Evolutionary conservation across 768 basidiomycete species (phyloP), one percentile per base, ranked within the genome.

Genomic region (Rhodotorula taiwanensis): DNA sequence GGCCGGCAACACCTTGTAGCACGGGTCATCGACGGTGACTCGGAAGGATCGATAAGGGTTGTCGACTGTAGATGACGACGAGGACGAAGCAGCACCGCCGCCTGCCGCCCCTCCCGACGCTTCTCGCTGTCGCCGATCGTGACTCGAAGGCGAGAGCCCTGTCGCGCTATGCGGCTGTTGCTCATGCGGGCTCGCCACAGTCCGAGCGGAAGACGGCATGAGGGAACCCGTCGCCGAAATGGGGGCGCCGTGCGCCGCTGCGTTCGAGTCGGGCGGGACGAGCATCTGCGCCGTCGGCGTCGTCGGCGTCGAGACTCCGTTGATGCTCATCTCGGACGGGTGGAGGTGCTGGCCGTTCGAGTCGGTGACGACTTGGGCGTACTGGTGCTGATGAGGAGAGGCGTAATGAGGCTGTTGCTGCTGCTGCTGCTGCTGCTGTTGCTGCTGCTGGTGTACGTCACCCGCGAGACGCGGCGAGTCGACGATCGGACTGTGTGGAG

Each of bases 1-100:
- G 0, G 95, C 95, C 3, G 95, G 95, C 21, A 99, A 79, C 27
- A 99, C 95, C 74, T 98, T 98, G 87, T 89, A 98, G 36, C 94
- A 95, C 0, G 95, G 95, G 75, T 99, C 95, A 58, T 98, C 94
- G 60, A 99, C 76, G 69, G 89, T 95, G 63, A 99, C 94, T 76
- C 94, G 91, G 83, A 99, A 98, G 72, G 87, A 89, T 79, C 93
- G 90, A 66, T 71, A 69, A 2, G 89, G 80, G 70, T 88, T 89
- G 71, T 84, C 74, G 21, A 56, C n/a, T n/a, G n/a, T n/a, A n/a
- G n/a, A n/a, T n/a, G n/a, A n/a, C n/a, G n/a, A n/a, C n/a, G n/a
- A n/a, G n/a, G n/a, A 43, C n/a, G 64, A 54, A 39, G 36, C 36
- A 16, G 36, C 36, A 28, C 42, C 36, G 42, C 36, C 53, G 8